These are phyloP conservation scores for Mucor racemosus DNA, from an alignment of 371 early-diverging fungal genomes.

Conservation along the genomic window DNA sequence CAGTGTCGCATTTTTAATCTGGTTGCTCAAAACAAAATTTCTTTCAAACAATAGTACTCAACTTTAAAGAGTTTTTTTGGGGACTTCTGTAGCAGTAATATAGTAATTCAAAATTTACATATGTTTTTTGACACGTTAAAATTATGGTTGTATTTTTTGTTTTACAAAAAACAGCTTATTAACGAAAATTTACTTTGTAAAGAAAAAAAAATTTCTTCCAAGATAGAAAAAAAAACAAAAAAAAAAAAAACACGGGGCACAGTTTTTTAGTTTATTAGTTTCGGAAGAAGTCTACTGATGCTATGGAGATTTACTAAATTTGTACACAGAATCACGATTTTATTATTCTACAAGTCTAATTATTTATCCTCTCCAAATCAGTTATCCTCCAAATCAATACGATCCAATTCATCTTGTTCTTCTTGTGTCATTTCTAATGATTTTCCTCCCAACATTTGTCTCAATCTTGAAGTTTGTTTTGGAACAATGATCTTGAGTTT, in stretches of 20 bases:
- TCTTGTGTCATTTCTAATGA: constrained; percentile 39
- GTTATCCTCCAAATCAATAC: constrained; percentile 20
- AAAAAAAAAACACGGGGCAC: background rate
- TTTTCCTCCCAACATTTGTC: constrained; percentile 43
- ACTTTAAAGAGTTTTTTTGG: no score
- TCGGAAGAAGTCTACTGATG: background rate
- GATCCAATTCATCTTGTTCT: constrained; percentile 39
- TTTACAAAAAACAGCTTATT: background rate
- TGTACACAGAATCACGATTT: background rate
- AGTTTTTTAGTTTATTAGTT: background rate
- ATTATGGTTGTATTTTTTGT: background rate
- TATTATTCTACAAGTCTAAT: background rate
- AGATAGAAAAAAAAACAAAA: no score
- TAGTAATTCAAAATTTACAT: background rate
- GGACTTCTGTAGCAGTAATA: background rate
- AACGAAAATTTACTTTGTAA: no score
- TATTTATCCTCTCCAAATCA: background rate
- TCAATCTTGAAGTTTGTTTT: constrained; percentile 34
- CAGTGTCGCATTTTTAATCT: background rate
- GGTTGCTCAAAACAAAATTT: background rate
- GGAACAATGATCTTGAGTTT: constrained; percentile 50
- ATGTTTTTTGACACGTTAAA: background rate
- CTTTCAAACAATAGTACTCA: background rate
- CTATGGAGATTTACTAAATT: constrained; percentile 2
- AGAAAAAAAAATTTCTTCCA: no score